Conservation (phyloP, 2,329 filamentous ascomycete genomes). For the Ophiocordyceps camponoti-saundersi region DNA sequence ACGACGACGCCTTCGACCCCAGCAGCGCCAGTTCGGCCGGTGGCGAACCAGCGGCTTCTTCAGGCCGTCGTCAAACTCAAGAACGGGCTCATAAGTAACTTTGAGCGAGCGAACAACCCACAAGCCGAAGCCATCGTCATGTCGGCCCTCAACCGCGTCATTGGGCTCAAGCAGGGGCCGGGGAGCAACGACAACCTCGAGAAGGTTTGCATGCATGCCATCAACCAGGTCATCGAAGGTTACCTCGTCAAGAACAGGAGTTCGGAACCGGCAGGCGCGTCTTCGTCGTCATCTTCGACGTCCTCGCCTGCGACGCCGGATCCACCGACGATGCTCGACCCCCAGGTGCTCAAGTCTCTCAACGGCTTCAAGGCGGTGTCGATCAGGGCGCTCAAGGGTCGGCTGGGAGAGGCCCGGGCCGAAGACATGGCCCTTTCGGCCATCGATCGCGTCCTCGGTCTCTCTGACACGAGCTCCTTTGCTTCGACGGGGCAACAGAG, state of each 20-base stretch:
- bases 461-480: slow-evolving; percentile 25
- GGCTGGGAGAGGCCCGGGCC: slow-evolving; percentile 22
- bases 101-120: slow-evolving; percentile 23
- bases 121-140: slow-evolving; percentile 30
- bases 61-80: slow-evolving; percentile 27
- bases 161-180: slow-evolving; percentile 27
- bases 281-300: slow-evolving; percentile 6
- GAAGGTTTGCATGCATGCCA: slow-evolving; percentile 25
- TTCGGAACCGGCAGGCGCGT: slow-evolving; percentile 14
- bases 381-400: slow-evolving; percentile 21
- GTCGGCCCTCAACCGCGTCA: slow-evolving; percentile 33
- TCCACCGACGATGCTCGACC: slow-evolving; percentile 15
- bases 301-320: not conserved
- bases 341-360: slow-evolving; percentile 23
- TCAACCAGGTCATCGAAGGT: slow-evolving; percentile 25
- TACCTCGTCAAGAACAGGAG: slow-evolving; percentile 22
- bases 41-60: slow-evolving; percentile 26
- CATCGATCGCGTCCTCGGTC: slow-evolving; percentile 31
- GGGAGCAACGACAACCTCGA: slow-evolving; percentile 29
- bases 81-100: slow-evolving; percentile 26
- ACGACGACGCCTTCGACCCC: slow-evolving; percentile 10
- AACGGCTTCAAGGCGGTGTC: slow-evolving; percentile 28
- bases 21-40: slow-evolving; percentile 12
- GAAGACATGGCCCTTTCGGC: slow-evolving; percentile 31
- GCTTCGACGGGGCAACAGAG: slow-evolving; percentile 14